Evolutionary conservation across 192 early-diverging fungal species (phyloP).

Genomic region (Podila minutissima): DNA sequence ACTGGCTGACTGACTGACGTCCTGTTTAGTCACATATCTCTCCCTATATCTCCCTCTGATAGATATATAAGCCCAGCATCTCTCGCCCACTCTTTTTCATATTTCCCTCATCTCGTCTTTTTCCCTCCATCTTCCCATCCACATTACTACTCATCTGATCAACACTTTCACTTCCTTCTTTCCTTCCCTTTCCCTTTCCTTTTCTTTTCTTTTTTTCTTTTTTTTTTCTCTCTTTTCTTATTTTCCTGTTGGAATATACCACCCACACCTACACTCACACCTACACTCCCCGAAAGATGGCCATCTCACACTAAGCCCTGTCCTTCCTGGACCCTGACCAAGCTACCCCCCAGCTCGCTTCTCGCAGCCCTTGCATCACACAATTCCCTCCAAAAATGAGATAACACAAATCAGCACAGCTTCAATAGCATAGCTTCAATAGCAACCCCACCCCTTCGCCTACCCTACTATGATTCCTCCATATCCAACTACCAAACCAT

Average conservation of each 20-base stretch:
- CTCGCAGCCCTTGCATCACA: background rate
- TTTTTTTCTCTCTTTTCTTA: background rate
- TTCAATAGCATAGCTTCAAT: background rate
- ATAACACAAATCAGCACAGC: background rate
- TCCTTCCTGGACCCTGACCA: constrained; percentile 3
- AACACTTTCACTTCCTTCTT: background rate
- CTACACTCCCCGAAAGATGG: constrained; percentile 15
- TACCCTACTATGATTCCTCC: constrained; percentile 30
- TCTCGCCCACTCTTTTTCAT: too few relatives aligned
- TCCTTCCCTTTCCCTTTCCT: background rate
- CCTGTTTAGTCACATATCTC: too few relatives aligned
- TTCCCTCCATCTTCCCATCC: too few relatives aligned
- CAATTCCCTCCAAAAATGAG: constrained; percentile 1
- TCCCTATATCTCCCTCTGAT: too few relatives aligned
- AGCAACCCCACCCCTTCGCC: background rate
- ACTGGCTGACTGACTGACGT: too few relatives aligned
- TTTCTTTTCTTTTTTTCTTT: background rate
- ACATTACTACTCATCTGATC: background rate
- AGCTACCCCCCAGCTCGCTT: background rate
- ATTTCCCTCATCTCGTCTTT: too few relatives aligned
- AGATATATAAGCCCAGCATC: too few relatives aligned
- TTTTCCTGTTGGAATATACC: background rate
- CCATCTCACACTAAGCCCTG: constrained; percentile 23
- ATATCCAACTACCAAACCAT: too few relatives aligned
- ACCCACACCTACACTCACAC: background rate